These are phyloP conservation scores for Ceratocystis variospora DNA, from an alignment of 2,329 filamentous ascomycete species.

Conservation along the genomic window DNA sequence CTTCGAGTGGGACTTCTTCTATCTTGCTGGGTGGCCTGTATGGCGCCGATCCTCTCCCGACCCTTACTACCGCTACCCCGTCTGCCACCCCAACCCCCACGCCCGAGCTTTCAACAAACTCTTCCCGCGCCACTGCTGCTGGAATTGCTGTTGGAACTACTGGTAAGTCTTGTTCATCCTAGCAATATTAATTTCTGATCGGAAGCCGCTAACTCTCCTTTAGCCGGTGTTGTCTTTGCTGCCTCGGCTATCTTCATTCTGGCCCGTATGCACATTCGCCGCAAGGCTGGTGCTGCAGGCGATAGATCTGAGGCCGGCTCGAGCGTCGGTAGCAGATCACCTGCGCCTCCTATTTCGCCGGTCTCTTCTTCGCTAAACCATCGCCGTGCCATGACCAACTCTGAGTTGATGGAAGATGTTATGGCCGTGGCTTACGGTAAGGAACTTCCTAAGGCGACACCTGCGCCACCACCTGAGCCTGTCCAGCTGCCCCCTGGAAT, in stretches of 20 bases:
- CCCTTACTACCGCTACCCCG: background rate
- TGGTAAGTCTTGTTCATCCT: conserved; percentile 12
- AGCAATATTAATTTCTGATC: background rate
- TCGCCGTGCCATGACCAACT: conserved; percentile 16
- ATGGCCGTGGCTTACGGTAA: conserved; percentile 13
- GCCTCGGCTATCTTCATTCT: conserved; percentile 16
- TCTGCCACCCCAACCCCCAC: background rate
- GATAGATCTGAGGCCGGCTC: conserved; percentile 2
- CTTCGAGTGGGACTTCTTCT: background rate
- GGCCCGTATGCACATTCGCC: conserved; percentile 13
- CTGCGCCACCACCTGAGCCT: background rate
- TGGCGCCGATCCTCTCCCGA: background rate
- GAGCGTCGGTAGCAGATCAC: background rate
- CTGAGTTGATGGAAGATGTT: conserved; percentile 15
- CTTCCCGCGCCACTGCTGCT: conserved; percentile 9
- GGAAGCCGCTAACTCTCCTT: background rate
- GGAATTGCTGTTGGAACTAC: conserved; percentile 17
- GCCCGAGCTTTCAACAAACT: background rate
- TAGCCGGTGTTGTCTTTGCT: conserved; percentile 17
- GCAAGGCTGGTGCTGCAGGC: background rate
- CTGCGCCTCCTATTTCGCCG: conserved; percentile 1
- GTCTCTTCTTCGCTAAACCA: background rate
- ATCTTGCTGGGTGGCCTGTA: background rate
- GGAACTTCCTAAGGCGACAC: background rate
- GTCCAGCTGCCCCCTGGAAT: conserved; percentile 10